These are phyloP conservation scores for Candida tammaniensis DNA, from an alignment of 805 yeast genomes.

Conservation along the genomic window DNA sequence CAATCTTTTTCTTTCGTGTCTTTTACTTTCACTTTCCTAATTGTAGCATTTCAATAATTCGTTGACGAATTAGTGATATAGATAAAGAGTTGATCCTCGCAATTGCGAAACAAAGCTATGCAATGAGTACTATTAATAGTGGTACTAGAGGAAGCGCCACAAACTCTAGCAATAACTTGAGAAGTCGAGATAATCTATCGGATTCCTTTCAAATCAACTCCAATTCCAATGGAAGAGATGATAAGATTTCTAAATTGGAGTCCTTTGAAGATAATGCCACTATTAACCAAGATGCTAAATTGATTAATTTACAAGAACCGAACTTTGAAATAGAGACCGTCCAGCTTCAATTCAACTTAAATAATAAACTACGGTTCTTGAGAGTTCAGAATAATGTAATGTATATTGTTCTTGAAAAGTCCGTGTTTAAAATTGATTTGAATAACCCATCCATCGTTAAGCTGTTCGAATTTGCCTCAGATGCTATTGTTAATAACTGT, in stretches of 20 bases:
- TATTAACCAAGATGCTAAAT: background rate
- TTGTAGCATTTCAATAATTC: too few species aligned
- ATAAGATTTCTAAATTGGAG: background rate
- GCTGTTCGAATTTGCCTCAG: constrained; percentile 20
- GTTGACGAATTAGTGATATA: too few species aligned
- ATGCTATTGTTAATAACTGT: constrained; percentile 19
- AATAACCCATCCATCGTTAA: constrained; percentile 33
- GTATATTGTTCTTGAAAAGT: constrained; percentile 24
- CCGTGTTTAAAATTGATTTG: constrained; percentile 31
- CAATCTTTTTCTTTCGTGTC: too few species aligned
- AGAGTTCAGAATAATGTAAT: constrained; percentile 33
- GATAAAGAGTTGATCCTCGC: too few species aligned
- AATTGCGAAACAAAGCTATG: background rate
- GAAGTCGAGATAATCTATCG: too few species aligned
- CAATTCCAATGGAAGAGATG: too few species aligned
- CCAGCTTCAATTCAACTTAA: constrained; percentile 36
- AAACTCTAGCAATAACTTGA: too few species aligned
- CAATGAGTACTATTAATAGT: background rate
- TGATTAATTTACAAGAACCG: constrained; percentile 16
- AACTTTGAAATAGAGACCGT: constrained; percentile 33
- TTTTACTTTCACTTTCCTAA: too few species aligned
- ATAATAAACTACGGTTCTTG: constrained; percentile 20
- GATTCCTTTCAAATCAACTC: too few species aligned
- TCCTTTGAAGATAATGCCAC: background rate
- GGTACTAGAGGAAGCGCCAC: background rate